Percentiles rank a stretch among this genome's conserved stretches.
These are phyloP conservation scores for Coniochaeta pulveracea DNA, from an alignment of 2,329 filamentous ascomycete species.

Conservation along the genomic window DNA sequence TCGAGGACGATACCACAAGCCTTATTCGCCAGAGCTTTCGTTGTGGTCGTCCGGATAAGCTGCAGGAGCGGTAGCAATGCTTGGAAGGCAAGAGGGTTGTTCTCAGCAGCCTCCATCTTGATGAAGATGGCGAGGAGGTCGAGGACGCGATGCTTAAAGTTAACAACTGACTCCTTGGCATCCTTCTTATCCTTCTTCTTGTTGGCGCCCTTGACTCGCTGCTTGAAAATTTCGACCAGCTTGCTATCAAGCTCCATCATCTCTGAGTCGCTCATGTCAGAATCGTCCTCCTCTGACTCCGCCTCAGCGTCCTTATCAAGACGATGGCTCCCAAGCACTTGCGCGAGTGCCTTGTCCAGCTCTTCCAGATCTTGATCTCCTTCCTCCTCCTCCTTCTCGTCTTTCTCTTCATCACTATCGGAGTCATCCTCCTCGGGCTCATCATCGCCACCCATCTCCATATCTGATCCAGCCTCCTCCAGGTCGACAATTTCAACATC, in stretches of 20 bases:
- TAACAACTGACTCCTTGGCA: conserved; percentile 78
- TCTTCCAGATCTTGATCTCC: conserved; percentile 29
- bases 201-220: conserved; percentile 54
- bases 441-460: conserved; percentile 27
- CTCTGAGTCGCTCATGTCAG: conserved; percentile 89
- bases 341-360: conserved; percentile 64
- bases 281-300: conserved; percentile 52
- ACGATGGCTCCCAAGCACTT: conserved; percentile 62
- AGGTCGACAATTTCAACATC: conserved; percentile 30
- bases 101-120: conserved; percentile 60
- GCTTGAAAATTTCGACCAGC: conserved; percentile 74
- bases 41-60: conserved; percentile 64
- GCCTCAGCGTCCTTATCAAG: conserved; percentile 47
- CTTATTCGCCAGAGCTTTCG: conserved; percentile 64
- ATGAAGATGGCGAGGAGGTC: conserved; percentile 81
- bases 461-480: conserved; percentile 26
- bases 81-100: conserved; percentile 53
- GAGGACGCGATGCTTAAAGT: conserved; percentile 89
- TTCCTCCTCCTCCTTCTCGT: conserved; percentile 26
- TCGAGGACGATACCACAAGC: conserved; percentile 60
- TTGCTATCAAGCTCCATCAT: conserved; percentile 85
- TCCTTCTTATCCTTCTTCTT: conserved; percentile 80
- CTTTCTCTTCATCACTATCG: conserved; percentile 25
- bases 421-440: conserved; percentile 32
- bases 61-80: conserved; percentile 67